Evolutionary conservation across 345 rosid species (phyloP), one percentile per base, ranked within the genome.

Genomic region (Abelmoschus esculentus): DNA sequence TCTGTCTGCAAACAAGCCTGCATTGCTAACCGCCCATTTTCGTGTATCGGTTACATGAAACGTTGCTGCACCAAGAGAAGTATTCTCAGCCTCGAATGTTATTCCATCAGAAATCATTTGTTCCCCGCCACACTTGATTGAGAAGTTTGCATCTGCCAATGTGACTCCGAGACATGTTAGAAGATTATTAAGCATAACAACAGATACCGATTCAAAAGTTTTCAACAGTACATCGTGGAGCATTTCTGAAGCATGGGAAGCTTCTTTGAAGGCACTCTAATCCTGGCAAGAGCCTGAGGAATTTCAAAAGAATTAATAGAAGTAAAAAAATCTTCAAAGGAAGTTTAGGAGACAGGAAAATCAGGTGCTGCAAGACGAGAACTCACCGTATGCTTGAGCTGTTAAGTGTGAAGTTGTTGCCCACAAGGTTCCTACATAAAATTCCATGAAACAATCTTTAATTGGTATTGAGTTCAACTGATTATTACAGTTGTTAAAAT

Each of bases 21-120:
- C 84, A 71, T 75, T 82, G 78, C 89, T 83, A 54, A 82, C 80
- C 19, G 85, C 92, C 92, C 92, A 87, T 77, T 80, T 83, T 38
- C 71, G 50, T 6, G 76, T 57, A 50, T 19, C 71, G 54, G 82
- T 70, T 46, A 87, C 82, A 49, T 52, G 2, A 67, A 50, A 52
- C 1, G 29, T 14, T 31, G 70, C 70, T 52, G 58, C 14, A 5
- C 60, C 60, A 7, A 67, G 1, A 50, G 5, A 15, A 8, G 3
- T 0, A 9, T 28, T 67, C 0, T 87, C 90, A 6, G 75, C 81
- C 77, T 87, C 88, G 46, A 70, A 85, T 59, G 74, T 22, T 42
- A 34, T 71, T 40, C 85, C 84, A 70, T 59, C 66, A 60, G 67
- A 38, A 61, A 73, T 69, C 62, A 42, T 74, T 52, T 58, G 18